phyloP scores from a whole-genome alignment of 2,329 filamentous ascomycete genomes.

The Fusarium sp. region DNA sequence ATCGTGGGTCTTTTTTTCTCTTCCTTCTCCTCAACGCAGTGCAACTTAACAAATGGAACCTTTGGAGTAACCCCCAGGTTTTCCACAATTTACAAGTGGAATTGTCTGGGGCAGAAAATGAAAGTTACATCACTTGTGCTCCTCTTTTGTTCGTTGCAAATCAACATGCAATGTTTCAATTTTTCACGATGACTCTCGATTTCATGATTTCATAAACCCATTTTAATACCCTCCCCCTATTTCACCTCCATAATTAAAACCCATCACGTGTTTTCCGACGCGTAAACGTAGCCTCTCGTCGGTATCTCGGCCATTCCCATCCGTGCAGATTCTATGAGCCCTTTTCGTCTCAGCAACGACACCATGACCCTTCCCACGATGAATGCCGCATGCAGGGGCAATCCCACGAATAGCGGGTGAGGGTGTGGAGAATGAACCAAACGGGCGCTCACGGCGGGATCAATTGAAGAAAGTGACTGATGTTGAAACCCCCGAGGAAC shows the following conservation, averaged over 20 bases:
- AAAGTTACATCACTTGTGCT: conserved; percentile 34
- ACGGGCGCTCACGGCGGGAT: conserved; percentile 7
- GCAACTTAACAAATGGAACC: conserved; percentile 18
- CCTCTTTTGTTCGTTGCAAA: background rate
- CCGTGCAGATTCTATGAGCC: conserved; percentile 1
- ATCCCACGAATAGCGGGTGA: background rate
- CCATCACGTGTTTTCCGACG: conserved; percentile 21
- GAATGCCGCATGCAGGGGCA: conserved; percentile 8
- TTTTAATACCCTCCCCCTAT: conserved; percentile 1
- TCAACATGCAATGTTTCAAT: background rate
- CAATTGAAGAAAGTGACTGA: conserved; percentile 4
- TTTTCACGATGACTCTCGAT: conserved; percentile 30
- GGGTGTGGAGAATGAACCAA: conserved; percentile 1
- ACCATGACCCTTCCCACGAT: conserved; percentile 14
- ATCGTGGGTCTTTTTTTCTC: conserved; percentile 21
- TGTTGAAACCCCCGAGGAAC: conserved; percentile 13
- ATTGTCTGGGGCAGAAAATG: conserved; percentile 2
- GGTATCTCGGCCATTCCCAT: conserved; percentile 30
- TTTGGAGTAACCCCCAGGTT: conserved; percentile 30
- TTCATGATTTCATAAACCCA: conserved; percentile 23
- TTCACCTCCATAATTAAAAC: conserved; percentile 10
- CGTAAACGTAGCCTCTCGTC: conserved; percentile 3
- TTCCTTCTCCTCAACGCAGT: conserved; percentile 4
- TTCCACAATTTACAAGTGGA: conserved; percentile 9
- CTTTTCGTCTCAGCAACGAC: background rate